These are phyloP conservation scores for Closterium sp. DNA, from an alignment of 139 green algal genomes.

Conservation along the genomic window DNA sequence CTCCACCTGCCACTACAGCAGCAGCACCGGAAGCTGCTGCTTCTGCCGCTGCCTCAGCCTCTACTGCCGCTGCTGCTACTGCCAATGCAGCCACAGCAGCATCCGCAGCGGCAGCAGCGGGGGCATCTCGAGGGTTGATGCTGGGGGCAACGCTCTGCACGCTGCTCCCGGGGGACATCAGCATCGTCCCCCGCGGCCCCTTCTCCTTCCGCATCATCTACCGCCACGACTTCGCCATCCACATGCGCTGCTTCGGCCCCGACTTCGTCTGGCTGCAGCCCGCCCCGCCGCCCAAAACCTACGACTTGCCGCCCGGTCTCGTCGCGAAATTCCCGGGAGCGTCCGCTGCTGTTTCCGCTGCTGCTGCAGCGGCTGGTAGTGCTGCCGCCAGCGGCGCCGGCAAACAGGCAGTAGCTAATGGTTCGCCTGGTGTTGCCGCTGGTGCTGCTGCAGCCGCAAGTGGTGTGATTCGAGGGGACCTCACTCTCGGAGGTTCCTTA, in stretches of 20 bases:
- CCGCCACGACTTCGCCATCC: slow-evolving; percentile 20
- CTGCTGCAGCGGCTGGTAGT: not conserved
- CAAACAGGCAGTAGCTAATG: not conserved
- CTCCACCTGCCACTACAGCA: not conserved
- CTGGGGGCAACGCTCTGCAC: not conserved
- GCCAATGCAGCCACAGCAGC: not conserved
- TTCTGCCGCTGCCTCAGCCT: not conserved
- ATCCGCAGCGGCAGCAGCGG: not conserved
- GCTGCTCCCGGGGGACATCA: slow-evolving; percentile 3
- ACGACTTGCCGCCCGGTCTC: not conserved
- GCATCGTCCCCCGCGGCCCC: not conserved
- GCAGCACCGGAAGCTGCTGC: not conserved
- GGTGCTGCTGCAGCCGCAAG: not conserved
- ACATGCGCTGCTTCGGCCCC: slow-evolving; percentile 40
- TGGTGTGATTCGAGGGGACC: not conserved
- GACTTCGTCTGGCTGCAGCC: slow-evolving; percentile 46
- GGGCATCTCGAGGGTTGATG: not conserved
- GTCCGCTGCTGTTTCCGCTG: not conserved
- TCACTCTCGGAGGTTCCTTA: not conserved
- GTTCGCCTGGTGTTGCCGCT: not conserved
- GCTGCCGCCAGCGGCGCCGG: no score
- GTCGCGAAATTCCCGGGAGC: not conserved
- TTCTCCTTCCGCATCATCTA: slow-evolving; percentile 18
- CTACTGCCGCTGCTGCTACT: not conserved
- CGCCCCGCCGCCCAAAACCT: not conserved